Conservation (phyloP, 1,284 basidiomycete species). For the Trametes sp. region DNA sequence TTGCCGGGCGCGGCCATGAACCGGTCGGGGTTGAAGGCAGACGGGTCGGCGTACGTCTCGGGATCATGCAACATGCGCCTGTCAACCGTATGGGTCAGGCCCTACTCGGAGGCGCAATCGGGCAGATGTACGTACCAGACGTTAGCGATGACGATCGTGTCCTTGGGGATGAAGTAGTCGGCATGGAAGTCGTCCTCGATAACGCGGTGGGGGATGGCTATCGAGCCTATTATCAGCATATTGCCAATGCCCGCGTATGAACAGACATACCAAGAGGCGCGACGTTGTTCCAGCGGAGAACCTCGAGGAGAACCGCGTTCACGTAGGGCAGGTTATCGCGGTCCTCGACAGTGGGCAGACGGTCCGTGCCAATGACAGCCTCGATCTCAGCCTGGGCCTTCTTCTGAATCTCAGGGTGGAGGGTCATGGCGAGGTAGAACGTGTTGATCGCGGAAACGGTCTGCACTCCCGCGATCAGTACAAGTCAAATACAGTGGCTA, state of each 20-base stretch:
- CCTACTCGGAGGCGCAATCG: constrained; percentile 2
- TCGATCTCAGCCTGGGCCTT: constrained; percentile 45
- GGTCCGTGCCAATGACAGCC: constrained; percentile 38
- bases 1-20: constrained; percentile 34
- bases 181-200: constrained; percentile 40
- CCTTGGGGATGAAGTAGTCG: constrained; percentile 43
- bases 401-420: constrained; percentile 42
- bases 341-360: constrained; percentile 43
- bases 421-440: constrained; percentile 44
- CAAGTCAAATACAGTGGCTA: background rate
- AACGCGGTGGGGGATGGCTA: constrained; percentile 38
- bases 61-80: constrained; percentile 44
- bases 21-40: constrained; percentile 41
- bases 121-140: constrained; percentile 27
- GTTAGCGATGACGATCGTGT: constrained; percentile 39
- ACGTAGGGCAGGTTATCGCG: constrained; percentile 43
- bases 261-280: constrained; percentile 35
- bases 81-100: background rate
- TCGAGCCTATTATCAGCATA: background rate
- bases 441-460: constrained; percentile 40
- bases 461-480: constrained; percentile 23
- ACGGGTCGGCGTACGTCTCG: constrained; percentile 37
- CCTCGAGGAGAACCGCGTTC: constrained; percentile 42
- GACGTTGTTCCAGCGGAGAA: constrained; percentile 42
- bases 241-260: too few relatives aligned